phyloP scores from a whole-genome alignment of 2,329 filamentous ascomycete species.

The Talaromyces islandicus region DNA sequence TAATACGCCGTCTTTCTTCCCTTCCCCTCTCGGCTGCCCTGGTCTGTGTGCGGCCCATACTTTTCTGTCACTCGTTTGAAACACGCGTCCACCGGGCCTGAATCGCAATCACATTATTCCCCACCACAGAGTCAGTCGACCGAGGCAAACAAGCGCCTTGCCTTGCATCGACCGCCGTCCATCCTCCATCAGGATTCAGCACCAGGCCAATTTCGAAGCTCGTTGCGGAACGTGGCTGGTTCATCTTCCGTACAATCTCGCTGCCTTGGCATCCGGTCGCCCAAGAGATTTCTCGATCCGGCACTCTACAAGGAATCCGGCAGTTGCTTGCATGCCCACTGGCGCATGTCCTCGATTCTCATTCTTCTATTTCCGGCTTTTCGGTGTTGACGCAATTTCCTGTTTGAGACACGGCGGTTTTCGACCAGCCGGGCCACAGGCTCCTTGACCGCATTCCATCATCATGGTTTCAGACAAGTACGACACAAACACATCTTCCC shows the following conservation, averaged over 20 bases:
- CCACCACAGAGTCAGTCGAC: slow-evolving; percentile 1
- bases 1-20: not conserved
- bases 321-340: not conserved
- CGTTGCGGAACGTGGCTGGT: slow-evolving; percentile 13
- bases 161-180: not conserved
- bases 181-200: not conserved
- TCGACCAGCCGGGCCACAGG: not conserved
- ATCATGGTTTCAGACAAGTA: slow-evolving; percentile 39
- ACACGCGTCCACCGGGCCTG: slow-evolving; percentile 11
- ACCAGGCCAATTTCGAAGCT: not conserved
- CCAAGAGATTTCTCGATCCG: not conserved
- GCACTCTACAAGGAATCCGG: not conserved
- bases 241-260: slow-evolving; percentile 9
- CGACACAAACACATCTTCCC: slow-evolving; percentile 6
- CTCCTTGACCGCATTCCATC: not conserved
- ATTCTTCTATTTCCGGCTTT: not conserved
- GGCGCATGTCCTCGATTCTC: not conserved
- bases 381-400: not conserved
- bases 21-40: not conserved
- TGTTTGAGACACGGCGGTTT: not conserved
- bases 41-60: not conserved
- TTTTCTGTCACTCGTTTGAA: slow-evolving; percentile 14
- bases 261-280: not conserved
- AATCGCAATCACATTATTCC: not conserved
- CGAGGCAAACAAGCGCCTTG: not conserved